These are phyloP conservation scores for Zostera marina DNA, from an alignment of 116 monocot genomes.

Conservation along the genomic window DNA sequence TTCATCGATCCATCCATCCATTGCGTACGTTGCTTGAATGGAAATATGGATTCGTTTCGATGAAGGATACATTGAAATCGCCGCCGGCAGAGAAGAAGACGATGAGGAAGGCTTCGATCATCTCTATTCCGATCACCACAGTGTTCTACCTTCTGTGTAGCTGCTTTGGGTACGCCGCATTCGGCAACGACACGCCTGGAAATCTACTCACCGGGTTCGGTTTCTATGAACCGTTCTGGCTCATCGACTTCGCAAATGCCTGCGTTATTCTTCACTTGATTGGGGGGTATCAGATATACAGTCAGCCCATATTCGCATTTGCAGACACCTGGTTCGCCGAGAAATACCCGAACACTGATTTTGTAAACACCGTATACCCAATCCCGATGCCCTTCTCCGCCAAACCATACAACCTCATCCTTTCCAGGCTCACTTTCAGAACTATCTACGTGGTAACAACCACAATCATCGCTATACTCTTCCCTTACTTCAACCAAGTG, in stretches of 20 bases:
- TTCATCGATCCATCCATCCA: no score
- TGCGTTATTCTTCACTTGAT: constrained; percentile 75
- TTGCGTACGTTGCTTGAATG: no score
- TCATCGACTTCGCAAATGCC: constrained; percentile 64
- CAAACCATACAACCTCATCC: constrained; percentile 18
- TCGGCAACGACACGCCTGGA: constrained; percentile 63
- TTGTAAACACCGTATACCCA: constrained; percentile 28
- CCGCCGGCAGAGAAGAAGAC: constrained; percentile 63
- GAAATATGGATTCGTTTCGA: no score
- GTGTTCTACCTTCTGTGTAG: constrained; percentile 72
- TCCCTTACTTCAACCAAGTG: constrained; percentile 76
- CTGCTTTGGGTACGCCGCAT: constrained; percentile 70
- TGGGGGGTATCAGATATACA: constrained; percentile 83
- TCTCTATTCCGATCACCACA: constrained; percentile 45
- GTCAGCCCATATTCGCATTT: constrained; percentile 53
- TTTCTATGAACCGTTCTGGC: constrained; percentile 78
- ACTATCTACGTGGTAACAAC: constrained; percentile 37
- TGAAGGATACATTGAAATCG: constrained; percentile 62
- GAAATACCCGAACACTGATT: constrained; percentile 34
- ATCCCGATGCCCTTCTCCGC: constrained; percentile 11
- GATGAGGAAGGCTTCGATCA: constrained; percentile 63
- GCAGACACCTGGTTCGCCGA: constrained; percentile 16
- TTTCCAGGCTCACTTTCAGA: constrained; percentile 39
- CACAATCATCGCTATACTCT: constrained; percentile 37
- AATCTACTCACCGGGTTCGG: constrained; percentile 58